Evolutionary conservation across 768 basidiomycete species (phyloP).

Genomic region (Pleurotus pulmonarius): DNA sequence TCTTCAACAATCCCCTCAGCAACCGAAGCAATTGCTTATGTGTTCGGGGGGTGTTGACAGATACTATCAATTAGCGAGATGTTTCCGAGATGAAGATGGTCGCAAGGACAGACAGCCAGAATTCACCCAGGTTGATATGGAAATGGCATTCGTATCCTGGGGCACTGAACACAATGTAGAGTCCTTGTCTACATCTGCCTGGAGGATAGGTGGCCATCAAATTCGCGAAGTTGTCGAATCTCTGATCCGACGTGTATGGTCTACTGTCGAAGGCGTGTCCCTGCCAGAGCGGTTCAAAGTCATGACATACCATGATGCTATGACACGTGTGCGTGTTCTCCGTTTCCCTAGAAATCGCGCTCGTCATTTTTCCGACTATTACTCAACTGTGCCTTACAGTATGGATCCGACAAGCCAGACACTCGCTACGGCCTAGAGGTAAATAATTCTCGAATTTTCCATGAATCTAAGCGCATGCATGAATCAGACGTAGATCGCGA

Average conservation of each 20-base stretch:
- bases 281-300: slow-evolving; percentile 68
- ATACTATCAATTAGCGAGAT: slow-evolving; percentile 91
- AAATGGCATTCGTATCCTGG: slow-evolving; percentile 95
- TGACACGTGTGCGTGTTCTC: slow-evolving; percentile 63
- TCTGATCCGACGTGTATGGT: slow-evolving; percentile 75
- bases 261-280: slow-evolving; percentile 55
- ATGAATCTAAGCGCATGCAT: slow-evolving; percentile 14
- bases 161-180: slow-evolving; percentile 29
- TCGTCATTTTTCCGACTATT: slow-evolving; percentile 15
- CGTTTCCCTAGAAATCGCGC: background rate
- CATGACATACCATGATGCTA: slow-evolving; percentile 89
- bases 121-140: slow-evolving; percentile 95
- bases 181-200: slow-evolving; percentile 26
- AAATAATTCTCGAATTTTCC: slow-evolving; percentile 11
- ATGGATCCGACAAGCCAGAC: slow-evolving; percentile 95
- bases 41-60: slow-evolving; percentile 85
- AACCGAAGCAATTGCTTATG: slow-evolving; percentile 91
- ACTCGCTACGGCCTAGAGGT: slow-evolving; percentile 87
- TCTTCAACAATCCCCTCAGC: slow-evolving; percentile 91
- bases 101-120: slow-evolving; percentile 95
- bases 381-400: slow-evolving; percentile 41
- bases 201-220: slow-evolving; percentile 86
- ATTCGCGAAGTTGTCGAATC: slow-evolving; percentile 78
- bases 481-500: slow-evolving; percentile 34
- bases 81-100: slow-evolving; percentile 95